A percentile compares a stretch with the other conserved stretches of the same genome.
These are phyloP conservation scores for Apium graveolens DNA, from an alignment of 129 eudicot genomes.

Conservation along the genomic window DNA sequence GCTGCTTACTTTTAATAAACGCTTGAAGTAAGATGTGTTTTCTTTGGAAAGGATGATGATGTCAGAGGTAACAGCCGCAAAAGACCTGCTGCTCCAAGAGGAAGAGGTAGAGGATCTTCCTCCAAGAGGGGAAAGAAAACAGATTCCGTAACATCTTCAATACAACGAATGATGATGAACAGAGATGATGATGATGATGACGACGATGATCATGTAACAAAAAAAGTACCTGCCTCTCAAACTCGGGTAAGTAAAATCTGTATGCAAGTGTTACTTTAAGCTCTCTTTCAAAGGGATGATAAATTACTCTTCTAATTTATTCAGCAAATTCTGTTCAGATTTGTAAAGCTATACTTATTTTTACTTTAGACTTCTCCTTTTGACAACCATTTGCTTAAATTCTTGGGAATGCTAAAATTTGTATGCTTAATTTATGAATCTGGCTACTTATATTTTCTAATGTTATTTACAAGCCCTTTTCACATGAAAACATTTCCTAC, in stretches of 20 bases:
- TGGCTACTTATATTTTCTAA: neutral
- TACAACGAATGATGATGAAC: slow-evolving; percentile 49
- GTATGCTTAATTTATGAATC: neutral
- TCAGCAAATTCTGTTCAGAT: neutral
- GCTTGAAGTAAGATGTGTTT: neutral
- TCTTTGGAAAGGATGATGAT: slow-evolving; percentile 46
- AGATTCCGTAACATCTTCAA: slow-evolving; percentile 65
- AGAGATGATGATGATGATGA: slow-evolving; percentile 77
- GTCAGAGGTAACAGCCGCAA: slow-evolving; percentile 61
- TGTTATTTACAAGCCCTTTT: neutral
- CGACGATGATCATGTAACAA: slow-evolving; percentile 49
- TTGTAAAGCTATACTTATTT: neutral
- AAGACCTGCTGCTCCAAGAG: slow-evolving; percentile 86
- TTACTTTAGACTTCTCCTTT: neutral
- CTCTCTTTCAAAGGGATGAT: neutral
- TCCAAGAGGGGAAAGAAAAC: slow-evolving; percentile 63
- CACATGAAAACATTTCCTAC: neutral
- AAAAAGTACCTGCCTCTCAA: slow-evolving; percentile 46
- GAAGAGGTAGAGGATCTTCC: slow-evolving; percentile 50
- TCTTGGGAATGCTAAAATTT: neutral
- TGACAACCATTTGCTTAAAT: neutral
- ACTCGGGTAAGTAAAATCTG: slow-evolving; percentile 49
- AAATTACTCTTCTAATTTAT: neutral
- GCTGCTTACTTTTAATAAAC: neutral
- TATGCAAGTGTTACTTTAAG: neutral